These are phyloP conservation scores for Cicer pinnatifidum DNA, from an alignment of 306 rosid species.

Conservation along the genomic window DNA sequence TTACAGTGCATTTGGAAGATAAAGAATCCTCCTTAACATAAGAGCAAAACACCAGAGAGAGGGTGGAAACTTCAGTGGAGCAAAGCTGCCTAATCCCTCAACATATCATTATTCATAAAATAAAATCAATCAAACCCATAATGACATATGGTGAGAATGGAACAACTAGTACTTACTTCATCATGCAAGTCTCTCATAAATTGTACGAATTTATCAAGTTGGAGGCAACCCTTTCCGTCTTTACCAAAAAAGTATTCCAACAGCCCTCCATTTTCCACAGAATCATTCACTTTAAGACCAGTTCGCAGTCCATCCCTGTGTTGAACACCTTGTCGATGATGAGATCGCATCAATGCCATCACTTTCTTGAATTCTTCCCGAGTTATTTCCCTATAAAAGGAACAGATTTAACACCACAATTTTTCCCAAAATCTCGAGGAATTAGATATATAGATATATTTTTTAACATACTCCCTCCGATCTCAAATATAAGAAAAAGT, in stretches of 20 bases:
- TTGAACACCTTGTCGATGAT: slow-evolving; percentile 73
- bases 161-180: slow-evolving; percentile 59
- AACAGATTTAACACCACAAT: neutral
- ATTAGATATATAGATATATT: neutral
- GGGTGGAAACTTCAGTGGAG: slow-evolving; percentile 29
- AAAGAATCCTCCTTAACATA: slow-evolving; percentile 37
- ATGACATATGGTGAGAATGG: slow-evolving; percentile 18
- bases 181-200: slow-evolving; percentile 69
- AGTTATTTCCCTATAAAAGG: slow-evolving; percentile 61
- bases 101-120: slow-evolving; percentile 24
- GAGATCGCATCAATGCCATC: slow-evolving; percentile 89
- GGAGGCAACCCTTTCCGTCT: slow-evolving; percentile 69
- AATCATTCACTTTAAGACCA: slow-evolving; percentile 62
- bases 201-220: slow-evolving; percentile 64
- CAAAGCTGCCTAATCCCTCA: slow-evolving; percentile 30
- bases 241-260: slow-evolving; percentile 82
- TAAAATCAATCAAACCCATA: slow-evolving; percentile 35
- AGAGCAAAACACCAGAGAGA: slow-evolving; percentile 10
- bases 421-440: neutral
- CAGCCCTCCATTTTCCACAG: slow-evolving; percentile 88
- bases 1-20: slow-evolving; percentile 23
- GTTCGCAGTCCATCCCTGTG: slow-evolving; percentile 70
- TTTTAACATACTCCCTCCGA: neutral
- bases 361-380: slow-evolving; percentile 94
- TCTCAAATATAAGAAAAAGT: no score